Percentiles rank a stretch among this genome's conserved stretches.
These are phyloP conservation scores for Mrakia blollopis DNA, from an alignment of 768 basidiomycete species.

Conservation along the genomic window DNA sequence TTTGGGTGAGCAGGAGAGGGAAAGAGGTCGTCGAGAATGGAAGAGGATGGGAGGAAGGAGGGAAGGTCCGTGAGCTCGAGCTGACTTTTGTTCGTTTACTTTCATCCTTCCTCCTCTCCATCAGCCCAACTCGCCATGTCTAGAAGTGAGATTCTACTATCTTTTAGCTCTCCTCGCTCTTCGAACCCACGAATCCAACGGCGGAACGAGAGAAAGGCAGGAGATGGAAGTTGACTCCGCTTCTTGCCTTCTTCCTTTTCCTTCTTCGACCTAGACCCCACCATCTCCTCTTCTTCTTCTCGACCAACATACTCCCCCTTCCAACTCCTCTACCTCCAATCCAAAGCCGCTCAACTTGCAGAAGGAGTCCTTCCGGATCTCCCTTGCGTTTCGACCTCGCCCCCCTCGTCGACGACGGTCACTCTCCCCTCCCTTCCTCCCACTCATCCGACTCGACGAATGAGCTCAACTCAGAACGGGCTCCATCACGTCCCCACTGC, in stretches of 20 bases:
- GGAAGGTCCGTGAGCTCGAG: slow-evolving; percentile 2
- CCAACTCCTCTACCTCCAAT: neutral
- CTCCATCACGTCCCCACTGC: too few relatives aligned
- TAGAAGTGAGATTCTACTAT: neutral
- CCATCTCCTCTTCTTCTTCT: neutral
- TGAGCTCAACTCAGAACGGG: too few relatives aligned
- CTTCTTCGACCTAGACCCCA: neutral
- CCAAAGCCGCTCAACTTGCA: neutral
- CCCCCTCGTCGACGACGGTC: neutral
- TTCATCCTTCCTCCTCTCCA: neutral
- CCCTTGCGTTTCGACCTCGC: neutral
- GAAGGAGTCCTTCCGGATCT: neutral
- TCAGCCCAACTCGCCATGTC: neutral
- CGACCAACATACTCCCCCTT: neutral
- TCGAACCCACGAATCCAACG: neutral
- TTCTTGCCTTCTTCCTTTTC: neutral
- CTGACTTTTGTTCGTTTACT: neutral
- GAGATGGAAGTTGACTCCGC: neutral
- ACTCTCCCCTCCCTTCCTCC: neutral
- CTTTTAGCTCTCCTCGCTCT: neutral
- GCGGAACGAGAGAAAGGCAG: neutral
- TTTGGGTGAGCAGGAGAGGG: too few relatives aligned
- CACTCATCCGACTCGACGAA: neutral
- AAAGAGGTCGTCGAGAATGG: neutral
- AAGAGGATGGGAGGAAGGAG: neutral